Evolutionary conservation across 2,329 filamentous ascomycete genomes (phyloP).

Genomic region (Didymella keratinophila): DNA sequence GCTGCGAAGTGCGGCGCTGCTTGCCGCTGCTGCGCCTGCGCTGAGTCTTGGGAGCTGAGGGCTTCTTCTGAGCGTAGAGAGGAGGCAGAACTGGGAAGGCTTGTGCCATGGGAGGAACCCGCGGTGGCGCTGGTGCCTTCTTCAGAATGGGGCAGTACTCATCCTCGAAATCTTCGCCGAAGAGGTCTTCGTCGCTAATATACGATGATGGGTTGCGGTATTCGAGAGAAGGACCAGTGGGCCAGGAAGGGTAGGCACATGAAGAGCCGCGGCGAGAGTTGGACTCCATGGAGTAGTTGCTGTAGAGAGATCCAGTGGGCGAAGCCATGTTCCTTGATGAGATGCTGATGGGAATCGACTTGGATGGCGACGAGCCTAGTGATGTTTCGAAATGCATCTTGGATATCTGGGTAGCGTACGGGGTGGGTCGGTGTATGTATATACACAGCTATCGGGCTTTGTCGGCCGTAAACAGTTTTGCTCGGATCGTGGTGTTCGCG

Average conservation of each 20-base stretch:
- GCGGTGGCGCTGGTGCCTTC: constrained; percentile 52
- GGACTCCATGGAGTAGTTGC: constrained; percentile 43
- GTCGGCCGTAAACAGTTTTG: constrained; percentile 30
- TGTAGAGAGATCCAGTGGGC: constrained; percentile 47
- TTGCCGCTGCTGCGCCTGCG: constrained; percentile 52
- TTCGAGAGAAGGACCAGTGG: constrained; percentile 48
- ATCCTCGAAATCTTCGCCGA: constrained; percentile 50
- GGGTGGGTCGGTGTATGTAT: constrained; percentile 40
- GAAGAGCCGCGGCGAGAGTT: constrained; percentile 44
- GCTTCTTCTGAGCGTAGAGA: constrained; percentile 52
- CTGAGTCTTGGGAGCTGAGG: constrained; percentile 42
- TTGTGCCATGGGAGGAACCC: constrained; percentile 46
- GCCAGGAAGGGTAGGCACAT: constrained; percentile 54
- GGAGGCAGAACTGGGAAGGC: constrained; percentile 50
- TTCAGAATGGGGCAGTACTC: constrained; percentile 46
- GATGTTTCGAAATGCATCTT: constrained; percentile 50
- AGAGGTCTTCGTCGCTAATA: constrained; percentile 54
- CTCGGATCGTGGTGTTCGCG: constrained; percentile 25
- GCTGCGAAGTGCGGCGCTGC: constrained; percentile 50
- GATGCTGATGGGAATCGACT: constrained; percentile 50
- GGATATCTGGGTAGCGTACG: constrained; percentile 24
- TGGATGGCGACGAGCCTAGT: constrained; percentile 48
- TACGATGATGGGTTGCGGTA: constrained; percentile 51
- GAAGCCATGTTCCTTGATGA: constrained; percentile 47
- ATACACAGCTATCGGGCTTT: constrained; percentile 35